Percentiles rank a stretch among this genome's conserved stretches.
Conservation (phyloP, 169 alveolate genomes). For the Plasmodium chabaudi region DNA sequence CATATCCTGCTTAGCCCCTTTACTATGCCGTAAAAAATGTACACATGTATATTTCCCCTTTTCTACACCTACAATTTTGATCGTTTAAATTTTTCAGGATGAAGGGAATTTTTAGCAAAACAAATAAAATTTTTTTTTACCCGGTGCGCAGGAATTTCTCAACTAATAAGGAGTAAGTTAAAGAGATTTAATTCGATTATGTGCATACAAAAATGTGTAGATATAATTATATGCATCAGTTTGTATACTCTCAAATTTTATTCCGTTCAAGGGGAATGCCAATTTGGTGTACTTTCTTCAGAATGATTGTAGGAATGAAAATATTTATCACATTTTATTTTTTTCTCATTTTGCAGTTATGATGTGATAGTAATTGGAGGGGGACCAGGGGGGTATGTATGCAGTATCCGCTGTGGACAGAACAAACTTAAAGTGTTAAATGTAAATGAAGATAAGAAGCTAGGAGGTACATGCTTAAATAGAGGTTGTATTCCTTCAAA, state of each 20-base stretch:
- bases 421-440: constrained; percentile 96
- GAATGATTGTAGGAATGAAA: not conserved
- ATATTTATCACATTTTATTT: not conserved
- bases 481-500: constrained; percentile 99
- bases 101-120: constrained; percentile 19
- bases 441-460: constrained; percentile 94
- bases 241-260: not conserved
- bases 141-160: constrained; percentile 47
- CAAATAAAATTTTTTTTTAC: constrained; percentile 1
- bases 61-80: not conserved
- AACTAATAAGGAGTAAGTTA: constrained; percentile 56
- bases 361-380: constrained; percentile 94
- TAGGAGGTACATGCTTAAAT: constrained; percentile 99
- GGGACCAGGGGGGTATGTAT: constrained; percentile 97
- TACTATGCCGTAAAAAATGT: not conserved
- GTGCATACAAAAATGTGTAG: not conserved
- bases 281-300: no score
- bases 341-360: constrained; percentile 74
- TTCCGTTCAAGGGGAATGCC: no score
- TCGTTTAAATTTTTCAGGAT: constrained; percentile 4
- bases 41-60: not conserved
- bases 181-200: not conserved
- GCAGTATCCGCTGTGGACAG: constrained; percentile 98
- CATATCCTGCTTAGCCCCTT: not conserved
- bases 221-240: not conserved